phyloP scores from a whole-genome alignment of 2,329 filamentous ascomycete genomes.

The Fusarium chaquense region DNA sequence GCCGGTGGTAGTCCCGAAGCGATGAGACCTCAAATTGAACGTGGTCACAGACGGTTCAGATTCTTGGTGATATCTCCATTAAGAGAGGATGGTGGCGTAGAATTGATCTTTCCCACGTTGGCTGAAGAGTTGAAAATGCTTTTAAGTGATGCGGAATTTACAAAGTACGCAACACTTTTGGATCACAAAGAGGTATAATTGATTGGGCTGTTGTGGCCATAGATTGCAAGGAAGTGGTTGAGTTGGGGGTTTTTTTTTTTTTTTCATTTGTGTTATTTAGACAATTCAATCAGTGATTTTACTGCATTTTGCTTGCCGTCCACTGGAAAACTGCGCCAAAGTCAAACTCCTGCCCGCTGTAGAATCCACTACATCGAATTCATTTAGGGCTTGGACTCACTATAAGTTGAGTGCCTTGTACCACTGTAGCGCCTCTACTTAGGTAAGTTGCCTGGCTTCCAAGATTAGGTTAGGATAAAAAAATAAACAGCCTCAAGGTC shows the following conservation, averaged over 20 bases:
- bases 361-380: too few relatives aligned
- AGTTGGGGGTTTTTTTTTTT: too few relatives aligned
- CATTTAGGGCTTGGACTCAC: rapidly evolving
- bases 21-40: slow-evolving; percentile 17
- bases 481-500: too few relatives aligned
- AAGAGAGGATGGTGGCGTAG: slow-evolving; percentile 6
- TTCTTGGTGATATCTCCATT: slow-evolving; percentile 16
- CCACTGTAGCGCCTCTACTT: neutral
- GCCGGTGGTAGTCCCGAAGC: slow-evolving; percentile 9
- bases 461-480: too few relatives aligned
- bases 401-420: neutral
- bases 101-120: neutral
- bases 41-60: neutral
- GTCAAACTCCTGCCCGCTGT: too few relatives aligned
- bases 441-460: too few relatives aligned
- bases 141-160: slow-evolving; percentile 12
- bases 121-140: slow-evolving; percentile 20
- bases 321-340: too few relatives aligned
- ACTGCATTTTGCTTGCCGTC: neutral
- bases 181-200: slow-evolving; percentile 3
- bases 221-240: neutral
- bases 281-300: neutral
- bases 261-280: neutral
- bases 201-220: rapidly evolving
- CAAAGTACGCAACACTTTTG: slow-evolving; percentile 1